phyloP scores from a whole-genome alignment of 1,139 yeast genomes.

The Meyerozyma athensensis region DNA sequence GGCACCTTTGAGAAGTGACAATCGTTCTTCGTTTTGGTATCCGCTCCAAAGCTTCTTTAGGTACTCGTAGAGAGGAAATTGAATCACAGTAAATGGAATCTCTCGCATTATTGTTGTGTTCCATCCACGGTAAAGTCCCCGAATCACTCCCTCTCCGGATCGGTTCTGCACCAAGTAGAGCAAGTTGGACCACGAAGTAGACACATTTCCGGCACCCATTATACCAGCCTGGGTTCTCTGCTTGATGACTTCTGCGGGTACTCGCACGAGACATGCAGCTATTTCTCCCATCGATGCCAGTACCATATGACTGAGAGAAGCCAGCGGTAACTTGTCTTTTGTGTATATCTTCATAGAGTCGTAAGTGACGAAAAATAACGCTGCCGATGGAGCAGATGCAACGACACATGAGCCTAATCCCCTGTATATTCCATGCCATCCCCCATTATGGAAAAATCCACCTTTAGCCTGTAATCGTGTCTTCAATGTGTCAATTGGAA shows the following conservation, averaged over 20 bases:
- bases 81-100: slow-evolving; percentile 92
- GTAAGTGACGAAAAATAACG: slow-evolving; percentile 84
- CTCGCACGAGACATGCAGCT: slow-evolving; percentile 89
- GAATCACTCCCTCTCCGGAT: slow-evolving; percentile 71
- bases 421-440: slow-evolving; percentile 82
- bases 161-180: slow-evolving; percentile 51
- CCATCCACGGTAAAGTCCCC: slow-evolving; percentile 92
- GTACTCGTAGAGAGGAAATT: slow-evolving; percentile 88
- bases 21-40: slow-evolving; percentile 26
- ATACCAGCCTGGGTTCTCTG: slow-evolving; percentile 83
- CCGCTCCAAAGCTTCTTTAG: slow-evolving; percentile 54
- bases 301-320: slow-evolving; percentile 61
- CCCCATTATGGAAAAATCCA: slow-evolving; percentile 90
- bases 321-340: slow-evolving; percentile 34
- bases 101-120: slow-evolving; percentile 87
- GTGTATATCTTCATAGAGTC: slow-evolving; percentile 65
- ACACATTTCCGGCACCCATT: slow-evolving; percentile 41
- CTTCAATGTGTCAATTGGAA: slow-evolving; percentile 93
- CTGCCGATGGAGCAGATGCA: slow-evolving; percentile 93
- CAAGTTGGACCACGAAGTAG: slow-evolving; percentile 65
- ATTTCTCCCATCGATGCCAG: slow-evolving; percentile 88
- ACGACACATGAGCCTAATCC: slow-evolving; percentile 93
- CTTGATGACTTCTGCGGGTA: slow-evolving; percentile 94
- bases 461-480: slow-evolving; percentile 94
- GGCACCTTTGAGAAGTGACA: slow-evolving; percentile 76